Percentiles rank a stretch among this genome's conserved stretches.
Conservation (phyloP, 371 early-diverging fungal species). For the Polyrhizophydium stewartii region DNA sequence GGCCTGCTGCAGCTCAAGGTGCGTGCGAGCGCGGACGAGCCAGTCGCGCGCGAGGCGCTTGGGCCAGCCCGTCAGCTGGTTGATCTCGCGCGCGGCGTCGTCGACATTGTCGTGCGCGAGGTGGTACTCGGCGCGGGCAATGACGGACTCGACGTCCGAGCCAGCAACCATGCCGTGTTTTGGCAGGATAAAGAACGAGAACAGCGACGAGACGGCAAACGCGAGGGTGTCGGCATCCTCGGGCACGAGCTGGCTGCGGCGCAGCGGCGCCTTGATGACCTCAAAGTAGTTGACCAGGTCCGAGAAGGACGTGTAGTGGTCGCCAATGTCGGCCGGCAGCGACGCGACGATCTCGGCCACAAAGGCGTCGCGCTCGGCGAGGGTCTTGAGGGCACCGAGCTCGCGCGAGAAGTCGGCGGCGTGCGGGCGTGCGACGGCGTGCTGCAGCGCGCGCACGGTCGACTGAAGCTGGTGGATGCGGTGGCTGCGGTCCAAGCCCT, state of each 20-base stretch:
- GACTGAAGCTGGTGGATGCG: conserved; percentile 21
- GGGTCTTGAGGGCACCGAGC: conserved; percentile 54
- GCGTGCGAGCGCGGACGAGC: conserved; percentile 76
- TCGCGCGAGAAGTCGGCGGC: conserved; percentile 64
- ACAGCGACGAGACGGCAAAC: conserved; percentile 66
- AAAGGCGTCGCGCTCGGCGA: conserved; percentile 64
- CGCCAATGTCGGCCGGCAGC: conserved; percentile 58
- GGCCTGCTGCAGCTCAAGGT: conserved; percentile 91
- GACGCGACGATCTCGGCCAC: conserved; percentile 60
- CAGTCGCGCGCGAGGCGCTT: conserved; percentile 86
- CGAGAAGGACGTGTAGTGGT: conserved; percentile 68
- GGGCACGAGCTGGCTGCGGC: conserved; percentile 80
- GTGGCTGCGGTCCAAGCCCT: conserved; percentile 19
- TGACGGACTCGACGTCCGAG: conserved; percentile 82
- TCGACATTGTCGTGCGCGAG: conserved; percentile 78
- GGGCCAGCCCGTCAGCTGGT: conserved; percentile 93
- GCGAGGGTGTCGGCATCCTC: conserved; percentile 81
- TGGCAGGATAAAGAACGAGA: conserved; percentile 76
- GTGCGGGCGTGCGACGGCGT: conserved; percentile 4
- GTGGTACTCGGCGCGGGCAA: conserved; percentile 78
- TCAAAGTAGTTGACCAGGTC: conserved; percentile 74
- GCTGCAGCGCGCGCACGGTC: conserved; percentile 17
- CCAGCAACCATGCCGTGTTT: conserved; percentile 87
- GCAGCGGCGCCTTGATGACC: conserved; percentile 64
- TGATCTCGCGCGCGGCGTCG: conserved; percentile 85